phyloP scores from a whole-genome alignment of 2,329 filamentous ascomycete genomes.

The Nothomitra cinnamomea region DNA sequence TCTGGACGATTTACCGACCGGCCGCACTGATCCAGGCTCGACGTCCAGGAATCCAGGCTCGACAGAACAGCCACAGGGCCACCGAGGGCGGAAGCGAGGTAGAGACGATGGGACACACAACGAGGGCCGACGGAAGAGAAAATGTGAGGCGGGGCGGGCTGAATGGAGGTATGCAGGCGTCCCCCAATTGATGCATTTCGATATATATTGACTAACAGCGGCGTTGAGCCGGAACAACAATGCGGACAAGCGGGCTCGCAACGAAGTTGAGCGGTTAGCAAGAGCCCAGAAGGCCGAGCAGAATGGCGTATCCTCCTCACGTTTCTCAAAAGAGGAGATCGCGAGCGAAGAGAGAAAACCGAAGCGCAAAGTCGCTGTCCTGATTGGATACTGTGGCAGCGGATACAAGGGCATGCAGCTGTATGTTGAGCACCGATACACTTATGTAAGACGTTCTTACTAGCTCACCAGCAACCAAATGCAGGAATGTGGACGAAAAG shows the following conservation, averaged over 20 bases:
- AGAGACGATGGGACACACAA: not conserved
- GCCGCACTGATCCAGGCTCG: not conserved
- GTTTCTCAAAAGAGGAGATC: conserved; percentile 65
- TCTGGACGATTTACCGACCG: not conserved
- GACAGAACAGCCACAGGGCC: not conserved
- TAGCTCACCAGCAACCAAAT: not conserved
- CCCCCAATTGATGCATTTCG: conserved; percentile 14
- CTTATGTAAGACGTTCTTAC: not conserved
- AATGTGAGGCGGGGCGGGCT: conserved; percentile 31
- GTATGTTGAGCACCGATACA: conserved; percentile 16
- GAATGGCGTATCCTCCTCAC: conserved; percentile 7
- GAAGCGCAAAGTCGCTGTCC: conserved; percentile 89
- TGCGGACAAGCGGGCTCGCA: conserved; percentile 33
- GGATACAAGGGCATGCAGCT: conserved; percentile 98
- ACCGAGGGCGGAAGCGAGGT: not conserved
- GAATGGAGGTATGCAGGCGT: conserved; percentile 38
- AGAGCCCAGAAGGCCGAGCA: not conserved
- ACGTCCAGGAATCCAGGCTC: not conserved
- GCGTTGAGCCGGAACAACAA: conserved; percentile 27
- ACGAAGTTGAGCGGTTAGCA: conserved; percentile 24
- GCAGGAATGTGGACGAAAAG: conserved; percentile 45
- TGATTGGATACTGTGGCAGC: conserved; percentile 90
- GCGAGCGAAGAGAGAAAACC: conserved; percentile 71
- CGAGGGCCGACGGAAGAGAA: not conserved
- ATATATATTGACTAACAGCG: conserved; percentile 26